Percentiles rank a stretch among this genome's conserved stretches.
phyloP scores from a whole-genome alignment of 2,329 filamentous ascomycete species.

The Pyrenophora graminea region DNA sequence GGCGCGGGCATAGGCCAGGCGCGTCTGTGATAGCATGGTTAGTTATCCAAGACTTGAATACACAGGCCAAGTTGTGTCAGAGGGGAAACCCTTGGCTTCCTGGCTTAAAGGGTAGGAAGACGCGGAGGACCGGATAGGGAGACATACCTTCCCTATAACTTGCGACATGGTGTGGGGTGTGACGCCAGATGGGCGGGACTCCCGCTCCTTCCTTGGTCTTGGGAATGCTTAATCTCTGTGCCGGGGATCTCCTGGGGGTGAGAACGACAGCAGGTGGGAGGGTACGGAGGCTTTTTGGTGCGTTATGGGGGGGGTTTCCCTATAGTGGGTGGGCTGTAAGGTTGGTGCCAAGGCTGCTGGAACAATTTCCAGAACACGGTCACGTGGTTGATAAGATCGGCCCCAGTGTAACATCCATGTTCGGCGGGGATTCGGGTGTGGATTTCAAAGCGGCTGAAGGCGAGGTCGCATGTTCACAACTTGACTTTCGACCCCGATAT shows the following conservation, averaged over 20 bases:
- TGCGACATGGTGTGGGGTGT: slow-evolving; percentile 68
- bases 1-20: slow-evolving; percentile 91
- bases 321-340: slow-evolving; percentile 8
- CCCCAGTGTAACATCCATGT: slow-evolving; percentile 1
- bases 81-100: background rate
- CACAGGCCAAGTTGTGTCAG: background rate
- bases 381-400: slow-evolving; percentile 19
- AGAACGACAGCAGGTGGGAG: background rate
- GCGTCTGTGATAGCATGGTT: slow-evolving; percentile 65
- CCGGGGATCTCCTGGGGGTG: background rate
- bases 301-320: slow-evolving; percentile 7
- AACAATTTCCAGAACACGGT: slow-evolving; percentile 21
- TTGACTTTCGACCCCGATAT: slow-evolving; percentile 10
- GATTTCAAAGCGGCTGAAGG: slow-evolving; percentile 41
- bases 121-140: slow-evolving; percentile 27
- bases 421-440: slow-evolving; percentile 16
- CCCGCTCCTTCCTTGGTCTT: background rate
- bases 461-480: slow-evolving; percentile 16
- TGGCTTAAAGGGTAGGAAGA: background rate
- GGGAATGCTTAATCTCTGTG: background rate
- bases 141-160: slow-evolving; percentile 72
- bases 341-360: slow-evolving; percentile 20
- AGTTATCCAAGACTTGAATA: background rate
- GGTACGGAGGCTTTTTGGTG: slow-evolving; percentile 6
- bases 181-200: slow-evolving; percentile 29